A percentile compares a stretch with the other conserved stretches of the same genome.
phyloP scores from a whole-genome alignment of 2,329 filamentous ascomycete genomes.

The Monilinia aucupariae region DNA sequence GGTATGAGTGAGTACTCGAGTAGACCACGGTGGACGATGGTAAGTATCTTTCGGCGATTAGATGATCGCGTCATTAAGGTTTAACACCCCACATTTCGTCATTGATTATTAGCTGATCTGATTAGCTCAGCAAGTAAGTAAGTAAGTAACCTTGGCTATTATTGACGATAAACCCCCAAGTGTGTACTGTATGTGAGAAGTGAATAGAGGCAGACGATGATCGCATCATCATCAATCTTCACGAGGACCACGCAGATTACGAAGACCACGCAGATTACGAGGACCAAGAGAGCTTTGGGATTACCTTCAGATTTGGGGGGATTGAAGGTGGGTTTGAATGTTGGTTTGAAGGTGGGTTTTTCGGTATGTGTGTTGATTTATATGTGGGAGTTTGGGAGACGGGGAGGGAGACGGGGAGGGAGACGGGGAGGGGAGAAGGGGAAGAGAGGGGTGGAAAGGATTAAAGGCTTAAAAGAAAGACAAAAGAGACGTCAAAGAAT shows the following conservation, averaged over 20 bases:
- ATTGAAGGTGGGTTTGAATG: not conserved
- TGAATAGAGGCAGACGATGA: not conserved
- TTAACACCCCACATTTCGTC: constrained; percentile 9
- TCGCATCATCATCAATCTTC: not conserved
- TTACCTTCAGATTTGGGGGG: not conserved
- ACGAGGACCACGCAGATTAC: not conserved
- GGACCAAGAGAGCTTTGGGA: too few species aligned
- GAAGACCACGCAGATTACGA: not conserved
- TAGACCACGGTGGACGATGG: too few species aligned
- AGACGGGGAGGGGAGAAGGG: too few species aligned
- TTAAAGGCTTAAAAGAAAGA: too few species aligned
- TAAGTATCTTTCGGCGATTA: too few species aligned
- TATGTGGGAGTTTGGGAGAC: too few species aligned
- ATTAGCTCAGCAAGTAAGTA: not conserved
- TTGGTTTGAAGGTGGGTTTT: not conserved
- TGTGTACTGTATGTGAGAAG: not conserved
- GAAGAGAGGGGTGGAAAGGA: not conserved
- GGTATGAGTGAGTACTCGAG: too few species aligned
- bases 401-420: not conserved
- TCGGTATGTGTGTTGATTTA: too few species aligned
- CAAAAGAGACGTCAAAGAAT: too few species aligned
- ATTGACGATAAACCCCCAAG: too few species aligned
- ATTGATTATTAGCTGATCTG: constrained; percentile 2
- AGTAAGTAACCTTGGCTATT: too few species aligned
- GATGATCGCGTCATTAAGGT: not conserved